Conservation (phyloP, 805 yeast species). For the Nakazawaea peltata region DNA sequence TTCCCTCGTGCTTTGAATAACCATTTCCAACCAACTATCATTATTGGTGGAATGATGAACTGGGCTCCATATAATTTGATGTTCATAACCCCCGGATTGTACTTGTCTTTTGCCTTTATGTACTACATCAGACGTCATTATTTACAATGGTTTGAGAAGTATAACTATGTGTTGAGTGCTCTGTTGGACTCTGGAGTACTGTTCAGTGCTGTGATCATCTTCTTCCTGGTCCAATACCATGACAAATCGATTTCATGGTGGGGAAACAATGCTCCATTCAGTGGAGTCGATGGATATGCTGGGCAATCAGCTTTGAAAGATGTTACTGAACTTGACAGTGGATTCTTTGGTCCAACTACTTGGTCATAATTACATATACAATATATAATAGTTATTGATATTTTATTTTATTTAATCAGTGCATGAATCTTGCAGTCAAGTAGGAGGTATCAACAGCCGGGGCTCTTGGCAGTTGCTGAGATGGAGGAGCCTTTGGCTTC, state of each 20-base stretch:
- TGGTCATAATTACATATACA: too few species aligned
- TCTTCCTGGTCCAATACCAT: slow-evolving; percentile 39
- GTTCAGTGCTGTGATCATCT: slow-evolving; percentile 47
- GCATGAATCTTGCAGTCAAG: slow-evolving; percentile 7
- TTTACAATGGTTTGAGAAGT: slow-evolving; percentile 50
- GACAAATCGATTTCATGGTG: slow-evolving; percentile 46
- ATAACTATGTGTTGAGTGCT: slow-evolving; percentile 44
- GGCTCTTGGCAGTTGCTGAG: not conserved
- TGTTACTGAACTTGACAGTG: slow-evolving; percentile 19
- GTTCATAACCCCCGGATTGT: slow-evolving; percentile 34
- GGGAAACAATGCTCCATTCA: slow-evolving; percentile 42
- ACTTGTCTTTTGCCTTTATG: slow-evolving; percentile 33
- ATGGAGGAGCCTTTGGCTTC: slow-evolving; percentile 8
- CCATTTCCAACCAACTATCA: slow-evolving; percentile 42
- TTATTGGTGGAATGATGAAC: slow-evolving; percentile 41
- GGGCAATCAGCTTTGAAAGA: slow-evolving; percentile 16
- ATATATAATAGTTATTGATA: too few species aligned
- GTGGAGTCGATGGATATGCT: slow-evolving; percentile 28
- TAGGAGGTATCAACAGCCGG: not conserved
- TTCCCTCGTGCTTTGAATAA: slow-evolving; percentile 18
- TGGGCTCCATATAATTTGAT: slow-evolving; percentile 44
- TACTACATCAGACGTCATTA: slow-evolving; percentile 39
- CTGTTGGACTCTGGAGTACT: slow-evolving; percentile 57
- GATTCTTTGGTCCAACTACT: slow-evolving; percentile 25
- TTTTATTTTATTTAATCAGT: not conserved